A percentile compares a stretch with the other conserved stretches of the same genome.
Evolutionary conservation across 768 basidiomycete genomes (phyloP).

Genomic region (Tephrocybe sp.): DNA sequence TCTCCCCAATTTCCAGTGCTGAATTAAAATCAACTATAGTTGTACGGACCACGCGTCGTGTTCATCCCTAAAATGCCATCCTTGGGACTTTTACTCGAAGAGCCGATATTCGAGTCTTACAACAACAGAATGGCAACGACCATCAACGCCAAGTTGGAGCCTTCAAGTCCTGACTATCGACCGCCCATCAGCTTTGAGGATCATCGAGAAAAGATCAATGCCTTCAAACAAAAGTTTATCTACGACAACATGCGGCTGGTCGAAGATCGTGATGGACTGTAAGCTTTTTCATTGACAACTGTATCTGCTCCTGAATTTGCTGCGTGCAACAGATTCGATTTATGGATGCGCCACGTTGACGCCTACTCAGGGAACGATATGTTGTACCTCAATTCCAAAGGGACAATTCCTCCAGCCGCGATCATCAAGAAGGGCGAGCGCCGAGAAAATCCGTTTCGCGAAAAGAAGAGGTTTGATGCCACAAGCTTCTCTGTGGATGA

Average conservation of each 20-base stretch:
- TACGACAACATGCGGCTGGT: constrained; percentile 85
- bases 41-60: constrained; percentile 76
- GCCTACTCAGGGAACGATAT: constrained; percentile 77
- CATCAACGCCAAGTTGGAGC: constrained; percentile 52
- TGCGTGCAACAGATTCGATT: constrained; percentile 74
- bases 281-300: constrained; percentile 30
- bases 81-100: constrained; percentile 88
- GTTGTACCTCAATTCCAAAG: constrained; percentile 74
- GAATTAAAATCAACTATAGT: constrained; percentile 32
- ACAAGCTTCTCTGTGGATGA: constrained; percentile 48
- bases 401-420: constrained; percentile 70
- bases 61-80: constrained; percentile 96
- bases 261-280: constrained; percentile 80
- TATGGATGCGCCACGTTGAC: constrained; percentile 81
- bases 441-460: constrained; percentile 63
- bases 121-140: constrained; percentile 52
- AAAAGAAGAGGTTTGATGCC: constrained; percentile 66
- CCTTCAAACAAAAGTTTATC: constrained; percentile 84
- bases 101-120: constrained; percentile 80
- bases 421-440: constrained; percentile 61
- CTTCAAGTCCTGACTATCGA: constrained; percentile 61
- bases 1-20: neutral
- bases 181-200: constrained; percentile 71
- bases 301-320: neutral
- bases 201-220: constrained; percentile 66